Conservation (phyloP, 78 protist genomes). For the Neovahlkampfia damariscottae region DNA sequence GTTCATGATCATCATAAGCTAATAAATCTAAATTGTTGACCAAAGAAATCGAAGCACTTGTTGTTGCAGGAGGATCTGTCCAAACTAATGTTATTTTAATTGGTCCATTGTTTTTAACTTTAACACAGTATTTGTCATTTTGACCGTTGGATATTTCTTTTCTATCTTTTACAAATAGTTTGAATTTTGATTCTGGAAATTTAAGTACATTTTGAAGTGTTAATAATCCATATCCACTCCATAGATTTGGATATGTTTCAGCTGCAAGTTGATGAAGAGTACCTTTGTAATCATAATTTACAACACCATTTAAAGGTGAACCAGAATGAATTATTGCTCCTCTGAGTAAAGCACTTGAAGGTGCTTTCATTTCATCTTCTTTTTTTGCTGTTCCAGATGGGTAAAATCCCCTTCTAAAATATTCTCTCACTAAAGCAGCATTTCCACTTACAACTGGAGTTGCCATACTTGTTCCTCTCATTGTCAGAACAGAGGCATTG, state of each 20-base stretch:
- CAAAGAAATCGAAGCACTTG: neutral
- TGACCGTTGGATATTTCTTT: too few species aligned
- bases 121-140: too few species aligned
- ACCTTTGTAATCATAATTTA: neutral
- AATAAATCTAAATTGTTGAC: constrained; percentile 13
- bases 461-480: constrained; percentile 60
- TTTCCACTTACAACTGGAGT: constrained; percentile 54
- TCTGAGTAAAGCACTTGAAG: neutral
- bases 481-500: neutral
- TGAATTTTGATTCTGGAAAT: neutral
- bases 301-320: neutral
- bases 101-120: too few species aligned
- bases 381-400: neutral
- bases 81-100: neutral
- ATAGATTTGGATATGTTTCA: neutral
- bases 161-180: too few species aligned
- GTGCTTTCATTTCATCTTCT: constrained; percentile 1
- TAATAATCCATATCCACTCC: neutral
- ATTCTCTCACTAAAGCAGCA: constrained; percentile 52
- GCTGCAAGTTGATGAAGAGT: neutral
- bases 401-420: constrained; percentile 5
- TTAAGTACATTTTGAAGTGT: neutral
- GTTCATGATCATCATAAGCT: too few species aligned
- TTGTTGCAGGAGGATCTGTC: constrained; percentile 13
- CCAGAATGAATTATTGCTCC: neutral